phyloP scores from a whole-genome alignment of 2,329 filamentous ascomycete species.

The Ascochyta koolunga region DNA sequence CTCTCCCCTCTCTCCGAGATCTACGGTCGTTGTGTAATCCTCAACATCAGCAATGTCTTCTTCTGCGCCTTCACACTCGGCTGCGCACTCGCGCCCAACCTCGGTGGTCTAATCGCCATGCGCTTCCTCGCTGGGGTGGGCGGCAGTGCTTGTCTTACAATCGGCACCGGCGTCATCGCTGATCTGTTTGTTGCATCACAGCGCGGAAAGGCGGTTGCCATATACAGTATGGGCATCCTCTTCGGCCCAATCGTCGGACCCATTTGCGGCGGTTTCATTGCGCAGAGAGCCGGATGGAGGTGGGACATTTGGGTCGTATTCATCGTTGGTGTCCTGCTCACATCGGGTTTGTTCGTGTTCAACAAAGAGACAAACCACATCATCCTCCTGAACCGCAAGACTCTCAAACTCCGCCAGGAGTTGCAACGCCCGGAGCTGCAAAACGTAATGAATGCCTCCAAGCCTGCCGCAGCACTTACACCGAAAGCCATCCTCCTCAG shows the following conservation, averaged over 20 bases:
- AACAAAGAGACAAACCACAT: constrained; percentile 57
- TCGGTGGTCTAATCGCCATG: constrained; percentile 44
- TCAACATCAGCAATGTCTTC: constrained; percentile 52
- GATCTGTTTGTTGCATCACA: constrained; percentile 43
- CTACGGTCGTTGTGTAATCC: constrained; percentile 41
- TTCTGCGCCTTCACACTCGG: constrained; percentile 59
- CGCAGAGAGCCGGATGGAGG: constrained; percentile 42
- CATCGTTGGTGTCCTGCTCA: constrained; percentile 33
- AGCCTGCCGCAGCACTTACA: constrained; percentile 23
- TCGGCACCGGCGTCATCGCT: constrained; percentile 45
- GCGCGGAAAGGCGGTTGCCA: constrained; percentile 40
- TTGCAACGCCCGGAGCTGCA: constrained; percentile 54
- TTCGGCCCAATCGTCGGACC: constrained; percentile 44
- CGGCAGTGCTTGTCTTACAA: constrained; percentile 35
- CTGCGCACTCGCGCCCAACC: constrained; percentile 46
- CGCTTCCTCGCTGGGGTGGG: constrained; percentile 41
- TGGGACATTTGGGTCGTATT: constrained; percentile 47
- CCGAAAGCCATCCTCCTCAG: constrained; percentile 29
- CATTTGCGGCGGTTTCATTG: constrained; percentile 46
- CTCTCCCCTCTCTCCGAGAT: constrained; percentile 45
- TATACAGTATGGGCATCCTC: constrained; percentile 39
- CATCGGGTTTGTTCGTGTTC: constrained; percentile 44
- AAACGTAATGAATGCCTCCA: constrained; percentile 47
- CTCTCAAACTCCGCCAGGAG: constrained; percentile 58
- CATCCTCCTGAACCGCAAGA: constrained; percentile 61